Base-by-base conservation (phyloP, 495 filamentous ascomycete species). In the Podospora comata region DNA sequence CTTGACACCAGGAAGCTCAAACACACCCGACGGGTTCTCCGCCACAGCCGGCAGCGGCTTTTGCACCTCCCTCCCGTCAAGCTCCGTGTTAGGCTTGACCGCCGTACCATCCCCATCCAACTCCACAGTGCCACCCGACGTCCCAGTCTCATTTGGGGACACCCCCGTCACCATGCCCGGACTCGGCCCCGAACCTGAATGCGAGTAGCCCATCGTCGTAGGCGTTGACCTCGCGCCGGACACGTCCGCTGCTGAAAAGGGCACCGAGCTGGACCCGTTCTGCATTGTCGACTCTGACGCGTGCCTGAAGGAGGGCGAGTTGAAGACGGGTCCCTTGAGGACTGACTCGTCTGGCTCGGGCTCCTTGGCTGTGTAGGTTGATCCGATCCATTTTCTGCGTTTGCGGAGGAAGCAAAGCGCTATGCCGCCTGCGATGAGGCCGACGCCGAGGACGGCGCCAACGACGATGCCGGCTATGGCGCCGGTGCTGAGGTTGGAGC, bases 391-490 rank as follows among this genome's bases (percentile, higher is more conserved):
- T 67, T 70, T 72, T 63, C 70, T 75, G 7, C 71, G 72, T 32
- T 74, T 72, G 20, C 73, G 73, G 19, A 72, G 73, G 39, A 75
- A 55, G 60, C 73, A 67, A 32, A 70, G 60, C 54, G 73, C 62
- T 7, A 75, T 70, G 20, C 69, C 39, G 4, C 64, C 71, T 4
- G 16, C 65, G 5, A 78, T 9, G 0, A 80, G 60, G 5, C 74
- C 19, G 26, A 55, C 68, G n/a, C 48, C 58, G 5, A 70, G 65
- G 0, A 79, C 39, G n/a, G 65, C 44, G 2, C 73, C 79, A 20
- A 79, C 65, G 0, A 78, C 73, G 34, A 81, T 79, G 13, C 79
- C 79, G 5, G 76, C 78, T 48, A 81, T 77, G 2, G 75, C 74
- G 20, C 79, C 79, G 18, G 70, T 68, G 27, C 71, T 59, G 9